Evolutionary conservation across 2,329 filamentous ascomycete genomes (phyloP).

Genomic region (Cytospora mali): DNA sequence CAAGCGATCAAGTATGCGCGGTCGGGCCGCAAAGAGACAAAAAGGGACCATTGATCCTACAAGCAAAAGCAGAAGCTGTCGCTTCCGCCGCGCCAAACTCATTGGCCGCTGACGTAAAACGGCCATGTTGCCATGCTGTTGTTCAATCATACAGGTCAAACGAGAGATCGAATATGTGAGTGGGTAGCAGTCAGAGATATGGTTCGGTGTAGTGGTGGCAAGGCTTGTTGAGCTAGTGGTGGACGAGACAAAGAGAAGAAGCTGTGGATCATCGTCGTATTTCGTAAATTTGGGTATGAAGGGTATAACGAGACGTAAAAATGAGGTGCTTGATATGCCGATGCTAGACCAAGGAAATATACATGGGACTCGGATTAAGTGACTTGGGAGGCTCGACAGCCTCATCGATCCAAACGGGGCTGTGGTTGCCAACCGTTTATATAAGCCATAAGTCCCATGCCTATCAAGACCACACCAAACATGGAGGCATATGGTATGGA

Average conservation of each 20-base stretch:
- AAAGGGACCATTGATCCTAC: conserved; percentile 3
- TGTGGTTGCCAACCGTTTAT: conserved; percentile 76
- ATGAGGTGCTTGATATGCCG: conserved; percentile 5
- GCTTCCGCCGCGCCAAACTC: conserved; percentile 7
- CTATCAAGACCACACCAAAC: conserved; percentile 78
- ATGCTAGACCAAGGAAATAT: neutral
- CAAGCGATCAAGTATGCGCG: neutral
- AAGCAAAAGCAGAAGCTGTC: conserved; percentile 3
- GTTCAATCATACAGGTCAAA: conserved; percentile 18
- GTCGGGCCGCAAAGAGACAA: neutral
- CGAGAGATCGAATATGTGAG: neutral
- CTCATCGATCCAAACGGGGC: conserved; percentile 41
- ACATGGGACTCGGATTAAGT: conserved; percentile 3
- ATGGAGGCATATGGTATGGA: conserved; percentile 78
- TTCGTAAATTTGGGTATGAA: conserved; percentile 19
- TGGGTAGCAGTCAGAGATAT: neutral
- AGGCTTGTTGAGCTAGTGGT: neutral
- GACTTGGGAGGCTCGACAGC: neutral
- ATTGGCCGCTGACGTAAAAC: neutral
- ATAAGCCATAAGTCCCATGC: conserved; percentile 84
- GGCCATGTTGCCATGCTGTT: conserved; percentile 4
- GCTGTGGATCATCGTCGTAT: conserved; percentile 13
- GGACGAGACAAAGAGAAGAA: conserved; percentile 11
- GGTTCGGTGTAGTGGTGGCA: conserved; percentile 1
- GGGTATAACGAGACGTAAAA: conserved; percentile 23